Percentiles rank a stretch among this genome's conserved stretches.
Evolutionary conservation across 371 early-diverging fungal genomes (phyloP).

Genomic region (Mortierella sp.): DNA sequence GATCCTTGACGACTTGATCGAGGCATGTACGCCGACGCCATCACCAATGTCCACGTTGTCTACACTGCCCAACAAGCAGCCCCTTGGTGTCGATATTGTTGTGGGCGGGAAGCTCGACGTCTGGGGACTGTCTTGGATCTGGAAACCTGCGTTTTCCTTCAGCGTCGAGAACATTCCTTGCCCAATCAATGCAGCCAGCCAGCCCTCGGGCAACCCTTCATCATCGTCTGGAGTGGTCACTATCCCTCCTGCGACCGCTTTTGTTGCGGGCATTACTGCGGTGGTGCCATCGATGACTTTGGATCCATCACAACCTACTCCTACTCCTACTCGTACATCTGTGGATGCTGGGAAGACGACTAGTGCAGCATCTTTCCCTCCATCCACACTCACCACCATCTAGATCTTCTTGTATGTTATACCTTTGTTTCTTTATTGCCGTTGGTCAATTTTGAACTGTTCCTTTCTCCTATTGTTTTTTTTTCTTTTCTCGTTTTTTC

Average conservation of each 20-base stretch:
- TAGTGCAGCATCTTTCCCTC: constrained; percentile 16
- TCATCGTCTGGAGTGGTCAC: constrained; percentile 16
- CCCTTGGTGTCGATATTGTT: constrained; percentile 22
- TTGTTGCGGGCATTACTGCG: background rate
- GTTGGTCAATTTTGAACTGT: too few relatives aligned
- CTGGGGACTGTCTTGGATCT: constrained; percentile 51
- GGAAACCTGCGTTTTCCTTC: constrained; percentile 44
- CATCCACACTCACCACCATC: background rate
- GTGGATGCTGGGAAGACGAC: background rate
- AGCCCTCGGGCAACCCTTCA: background rate
- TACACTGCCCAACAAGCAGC: background rate
- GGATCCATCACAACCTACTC: background rate
- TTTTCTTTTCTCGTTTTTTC: background rate
- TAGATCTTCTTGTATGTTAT: background rate
- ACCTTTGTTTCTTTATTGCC: too few relatives aligned
- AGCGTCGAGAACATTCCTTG: constrained; percentile 35
- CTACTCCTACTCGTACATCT: background rate
- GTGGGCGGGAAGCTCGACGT: constrained; percentile 32
- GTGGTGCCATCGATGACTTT: background rate
- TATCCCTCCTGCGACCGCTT: constrained; percentile 14
- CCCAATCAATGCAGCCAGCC: constrained; percentile 29
- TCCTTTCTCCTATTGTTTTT: background rate
- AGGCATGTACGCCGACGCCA: constrained; percentile 23
- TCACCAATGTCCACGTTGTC: background rate
- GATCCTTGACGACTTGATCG: constrained; percentile 18